Conservation (phyloP, 1,284 basidiomycete genomes). For the Cutaneotrichosporon cutaneum region DNA sequence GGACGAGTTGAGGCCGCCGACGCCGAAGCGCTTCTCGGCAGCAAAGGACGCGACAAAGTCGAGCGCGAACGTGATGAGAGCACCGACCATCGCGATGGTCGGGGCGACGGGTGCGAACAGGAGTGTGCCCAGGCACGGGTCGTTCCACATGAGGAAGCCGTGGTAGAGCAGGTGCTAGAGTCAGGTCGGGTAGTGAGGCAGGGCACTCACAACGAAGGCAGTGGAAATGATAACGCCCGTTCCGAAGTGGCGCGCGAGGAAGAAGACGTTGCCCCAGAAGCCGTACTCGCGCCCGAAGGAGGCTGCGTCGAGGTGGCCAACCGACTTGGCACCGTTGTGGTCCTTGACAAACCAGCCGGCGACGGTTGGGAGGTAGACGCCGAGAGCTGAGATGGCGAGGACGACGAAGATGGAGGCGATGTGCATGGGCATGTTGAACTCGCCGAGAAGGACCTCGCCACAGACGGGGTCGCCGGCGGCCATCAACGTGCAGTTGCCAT, state of each 20-base stretch:
- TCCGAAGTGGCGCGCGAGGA: constrained; percentile 48
- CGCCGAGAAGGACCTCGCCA: constrained; percentile 34
- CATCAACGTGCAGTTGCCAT: constrained; percentile 50
- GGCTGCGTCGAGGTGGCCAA: constrained; percentile 20
- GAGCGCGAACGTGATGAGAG: constrained; percentile 44
- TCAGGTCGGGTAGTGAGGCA: neutral
- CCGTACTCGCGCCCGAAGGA: constrained; percentile 31
- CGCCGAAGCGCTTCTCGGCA: constrained; percentile 6
- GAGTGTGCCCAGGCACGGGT: constrained; percentile 54
- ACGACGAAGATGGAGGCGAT: constrained; percentile 54
- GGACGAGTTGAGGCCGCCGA: neutral
- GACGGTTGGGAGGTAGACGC: constrained; percentile 47
- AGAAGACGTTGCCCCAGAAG: constrained; percentile 44
- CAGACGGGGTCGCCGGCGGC: constrained; percentile 36
- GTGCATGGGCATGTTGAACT: constrained; percentile 53
- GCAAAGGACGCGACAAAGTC: constrained; percentile 49
- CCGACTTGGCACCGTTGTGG: constrained; percentile 7
- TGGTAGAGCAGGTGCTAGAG: constrained; percentile 53
- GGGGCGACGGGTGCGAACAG: constrained; percentile 53
- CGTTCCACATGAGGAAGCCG: constrained; percentile 51
- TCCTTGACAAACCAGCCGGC: constrained; percentile 27
- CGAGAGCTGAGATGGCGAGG: constrained; percentile 48
- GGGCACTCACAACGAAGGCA: constrained; percentile 46
- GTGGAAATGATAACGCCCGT: constrained; percentile 55
- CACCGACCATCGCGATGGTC: constrained; percentile 50